Evolutionary conservation across 108 stramenopile genomes (phyloP), one percentile per base, ranked within the genome.

Genomic region (Bacterosira constricta): DNA sequence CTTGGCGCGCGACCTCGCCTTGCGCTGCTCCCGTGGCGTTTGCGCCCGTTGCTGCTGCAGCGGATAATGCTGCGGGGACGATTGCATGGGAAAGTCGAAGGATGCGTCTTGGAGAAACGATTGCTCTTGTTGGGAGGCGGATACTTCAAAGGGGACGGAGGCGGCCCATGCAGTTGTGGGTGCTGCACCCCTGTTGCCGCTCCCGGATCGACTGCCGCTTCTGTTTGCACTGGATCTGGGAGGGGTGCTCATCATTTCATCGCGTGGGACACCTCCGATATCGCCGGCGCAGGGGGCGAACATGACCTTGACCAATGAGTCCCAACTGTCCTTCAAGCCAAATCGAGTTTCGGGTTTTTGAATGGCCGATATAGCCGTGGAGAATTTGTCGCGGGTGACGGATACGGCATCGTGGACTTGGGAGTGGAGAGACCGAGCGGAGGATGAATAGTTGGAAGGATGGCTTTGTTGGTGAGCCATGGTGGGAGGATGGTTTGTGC

Each of bases 271-370:
- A 3, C 73, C 73, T 0, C 73, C 73, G n/a, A 75, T 75, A 26
- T 66, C 63, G 41, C 62, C 63, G 1, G 63, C 58, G 57, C 73
- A 75, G 23, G 65, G 58, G 13, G 58, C 73, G 32, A 75, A 75
- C 73, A 75, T 66, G 57, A 58, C 52, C 51, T 59, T 55, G 4
- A 75, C 36, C 18, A 75, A 46, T 1, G 73, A 57, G 18, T 75
- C 73, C 11, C 58, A 12, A 18, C 61, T 18, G 18, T 75, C 73
- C 7, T 47, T 29, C 10, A 75, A 49, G 1, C 34, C 45, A 31
- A 32, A 5, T 5, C 47, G 47, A 13, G 47, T 6, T 49, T 35
- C 7, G 12, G 53, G 4, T 54, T 13, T 25, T 25, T 49, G 47
- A 21, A 49, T 25, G 47, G 47, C 23, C 9, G 47, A 49, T 8